A percentile compares a stretch with the other conserved stretches of the same genome.
Evolutionary conservation across 2,329 filamentous ascomycete genomes (phyloP).

Genomic region (Karstenula rhodostoma): DNA sequence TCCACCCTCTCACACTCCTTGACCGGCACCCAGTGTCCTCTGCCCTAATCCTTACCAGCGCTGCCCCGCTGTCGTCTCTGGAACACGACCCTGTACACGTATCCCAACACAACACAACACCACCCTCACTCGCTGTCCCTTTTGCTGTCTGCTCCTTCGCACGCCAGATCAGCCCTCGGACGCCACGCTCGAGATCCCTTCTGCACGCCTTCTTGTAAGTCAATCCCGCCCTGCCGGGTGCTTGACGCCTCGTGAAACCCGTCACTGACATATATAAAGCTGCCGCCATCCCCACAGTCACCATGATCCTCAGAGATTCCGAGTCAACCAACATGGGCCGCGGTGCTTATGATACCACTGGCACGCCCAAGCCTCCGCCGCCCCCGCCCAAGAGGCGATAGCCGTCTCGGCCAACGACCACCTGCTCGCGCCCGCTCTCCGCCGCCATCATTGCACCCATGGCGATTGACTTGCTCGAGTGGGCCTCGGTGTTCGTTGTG

Average conservation of each 20-base stretch:
- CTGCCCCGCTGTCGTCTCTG: slow-evolving; percentile 44
- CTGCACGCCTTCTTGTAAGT: slow-evolving; percentile 30
- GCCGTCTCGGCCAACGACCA: slow-evolving; percentile 18
- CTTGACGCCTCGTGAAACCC: slow-evolving; percentile 27
- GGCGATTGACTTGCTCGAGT: slow-evolving; percentile 10
- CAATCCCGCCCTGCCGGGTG: slow-evolving; percentile 21
- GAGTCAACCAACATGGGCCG: slow-evolving; percentile 57
- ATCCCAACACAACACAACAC: slow-evolving; percentile 25
- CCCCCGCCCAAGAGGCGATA: slow-evolving; percentile 52
- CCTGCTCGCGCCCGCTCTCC: background rate
- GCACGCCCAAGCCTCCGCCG: slow-evolving; percentile 56
- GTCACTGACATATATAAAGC: slow-evolving; percentile 44
- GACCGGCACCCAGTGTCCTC: slow-evolving; percentile 19
- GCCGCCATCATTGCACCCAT: background rate
- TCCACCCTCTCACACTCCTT: slow-evolving; percentile 32
- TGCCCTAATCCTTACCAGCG: slow-evolving; percentile 16
- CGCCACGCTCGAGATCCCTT: slow-evolving; percentile 26
- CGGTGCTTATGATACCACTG: slow-evolving; percentile 60
- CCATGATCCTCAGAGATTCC: slow-evolving; percentile 55
- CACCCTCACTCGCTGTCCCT: slow-evolving; percentile 22
- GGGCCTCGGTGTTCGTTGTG: slow-evolving; percentile 31
- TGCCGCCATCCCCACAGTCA: slow-evolving; percentile 35
- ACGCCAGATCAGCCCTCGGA: slow-evolving; percentile 37
- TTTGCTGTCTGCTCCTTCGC: slow-evolving; percentile 19
- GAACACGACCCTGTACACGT: slow-evolving; percentile 31